Base-by-base conservation (phyloP, 495 filamentous ascomycete species). In the Aspergillus hancockii region DNA sequence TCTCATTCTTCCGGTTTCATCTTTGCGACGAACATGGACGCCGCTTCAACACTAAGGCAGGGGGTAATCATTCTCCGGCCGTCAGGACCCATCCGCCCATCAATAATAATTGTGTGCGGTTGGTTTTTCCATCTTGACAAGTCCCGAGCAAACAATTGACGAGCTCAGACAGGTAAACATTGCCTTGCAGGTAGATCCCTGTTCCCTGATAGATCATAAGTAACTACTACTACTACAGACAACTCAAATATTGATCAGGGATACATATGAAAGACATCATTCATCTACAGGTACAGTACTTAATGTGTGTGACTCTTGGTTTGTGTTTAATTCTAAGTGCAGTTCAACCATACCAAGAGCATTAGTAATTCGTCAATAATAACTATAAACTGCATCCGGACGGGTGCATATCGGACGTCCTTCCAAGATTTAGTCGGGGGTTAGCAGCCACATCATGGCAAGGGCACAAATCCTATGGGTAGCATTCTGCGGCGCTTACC, bases 1-100 rank as follows among this genome's bases (percentile, higher is more conserved):
- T 53, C 60, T 57, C 63, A 58, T 34, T 49, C 54, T 60, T 59
- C 60, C 63, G 63, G 63, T 66, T 62, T 66, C 63, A 66, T 60
- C 60, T 60, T 53, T 46, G 19, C 45, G 54, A 50, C 63, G 41
- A 62, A 55, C 45, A 59, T 54, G 41, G n/a, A 46, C 59, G 54
- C 63, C 54, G 54, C 50, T 54, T 25, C 12, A 30, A 9, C 62
- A 49, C 63, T 65, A 62, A 62, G 46, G 63, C 59, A 65, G 63
- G 63, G 63, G 59, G 30, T 36, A 61, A 36, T 18, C 30, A 32
- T 31, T 52, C 9, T n/a, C 57, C 52, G 41, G n/a, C 52, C 58
- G 51, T 50, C 52, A 55, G 34, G 46, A 52, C 22, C 32, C 34
- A 38, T 36, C 55, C 30, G 21, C 36, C 55, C 40, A 58, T 58